These are phyloP conservation scores for Pseudopithomyces maydicus DNA, from an alignment of 2,329 filamentous ascomycete species.

Conservation along the genomic window DNA sequence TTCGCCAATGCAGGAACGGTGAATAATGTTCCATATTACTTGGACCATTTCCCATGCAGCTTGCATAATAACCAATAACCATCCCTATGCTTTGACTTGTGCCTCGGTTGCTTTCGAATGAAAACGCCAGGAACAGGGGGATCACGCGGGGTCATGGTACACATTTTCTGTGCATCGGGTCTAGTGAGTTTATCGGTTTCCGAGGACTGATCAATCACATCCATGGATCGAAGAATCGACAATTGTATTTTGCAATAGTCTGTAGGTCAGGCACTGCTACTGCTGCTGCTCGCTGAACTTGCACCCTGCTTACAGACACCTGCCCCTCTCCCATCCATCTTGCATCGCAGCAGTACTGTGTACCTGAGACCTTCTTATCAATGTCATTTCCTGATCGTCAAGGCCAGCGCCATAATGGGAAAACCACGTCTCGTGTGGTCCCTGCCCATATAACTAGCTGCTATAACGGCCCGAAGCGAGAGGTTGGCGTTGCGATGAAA, in stretches of 20 bases:
- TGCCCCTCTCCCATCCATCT: too few relatives aligned
- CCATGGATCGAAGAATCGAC: not conserved
- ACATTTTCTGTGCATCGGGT: not conserved
- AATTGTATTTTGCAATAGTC: too few relatives aligned
- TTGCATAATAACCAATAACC: not conserved
- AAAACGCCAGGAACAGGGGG: not conserved
- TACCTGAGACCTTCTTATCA: too few relatives aligned
- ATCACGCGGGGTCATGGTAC: not conserved
- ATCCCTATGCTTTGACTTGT: not conserved
- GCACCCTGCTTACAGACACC: too few relatives aligned
- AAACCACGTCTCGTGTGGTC: not conserved
- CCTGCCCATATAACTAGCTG: not conserved
- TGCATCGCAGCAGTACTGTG: too few relatives aligned
- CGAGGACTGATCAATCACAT: not conserved
- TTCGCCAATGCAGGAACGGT: slow-evolving; percentile 2
- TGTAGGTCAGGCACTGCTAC: not conserved
- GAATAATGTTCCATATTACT: not conserved
- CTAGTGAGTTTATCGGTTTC: not conserved
- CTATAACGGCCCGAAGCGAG: not conserved
- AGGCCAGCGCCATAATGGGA: too few relatives aligned
- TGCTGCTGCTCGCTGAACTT: not conserved
- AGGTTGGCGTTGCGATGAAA: not conserved
- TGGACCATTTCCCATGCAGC: not conserved
- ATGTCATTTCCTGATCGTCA: too few relatives aligned
- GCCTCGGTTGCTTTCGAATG: not conserved